Evolutionary conservation across 1,284 basidiomycete genomes (phyloP).

Genomic region (Irpex sp.): DNA sequence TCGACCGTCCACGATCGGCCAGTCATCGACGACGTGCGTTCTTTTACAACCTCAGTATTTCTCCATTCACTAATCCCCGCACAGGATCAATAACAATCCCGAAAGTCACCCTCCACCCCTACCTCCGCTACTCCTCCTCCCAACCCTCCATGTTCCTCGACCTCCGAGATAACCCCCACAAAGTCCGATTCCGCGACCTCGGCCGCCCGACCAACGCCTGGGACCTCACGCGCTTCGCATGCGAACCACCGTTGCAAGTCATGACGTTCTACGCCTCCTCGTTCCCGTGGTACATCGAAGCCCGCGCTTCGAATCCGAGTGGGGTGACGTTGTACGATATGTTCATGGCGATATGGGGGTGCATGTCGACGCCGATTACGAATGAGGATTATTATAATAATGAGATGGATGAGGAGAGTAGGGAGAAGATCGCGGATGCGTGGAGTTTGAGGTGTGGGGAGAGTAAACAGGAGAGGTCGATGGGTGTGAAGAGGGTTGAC

Average conservation of each 20-base stretch:
- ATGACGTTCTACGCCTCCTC: conserved; percentile 48
- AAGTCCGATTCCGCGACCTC: conserved; percentile 39
- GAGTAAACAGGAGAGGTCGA: conserved; percentile 18
- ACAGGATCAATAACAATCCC: conserved; percentile 8
- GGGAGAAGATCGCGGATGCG: conserved; percentile 22
- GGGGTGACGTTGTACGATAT: conserved; percentile 56
- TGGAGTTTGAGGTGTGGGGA: conserved; percentile 21
- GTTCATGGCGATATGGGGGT: conserved; percentile 34
- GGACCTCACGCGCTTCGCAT: conserved; percentile 43
- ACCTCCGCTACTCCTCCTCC: conserved; percentile 30
- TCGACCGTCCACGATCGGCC: conserved; percentile 7
- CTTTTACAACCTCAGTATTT: not conserved
- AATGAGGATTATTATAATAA: conserved; percentile 28
- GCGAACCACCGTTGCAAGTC: conserved; percentile 39
- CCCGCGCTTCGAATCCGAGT: conserved; percentile 36
- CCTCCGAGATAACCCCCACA: conserved; percentile 29
- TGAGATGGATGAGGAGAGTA: conserved; percentile 25
- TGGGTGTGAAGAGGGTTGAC: conserved; percentile 28
- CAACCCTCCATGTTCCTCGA: conserved; percentile 31
- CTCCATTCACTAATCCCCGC: not conserved
- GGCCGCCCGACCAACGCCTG: conserved; percentile 28
- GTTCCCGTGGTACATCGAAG: conserved; percentile 58
- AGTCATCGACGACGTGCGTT: conserved; percentile 5
- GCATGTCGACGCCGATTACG: conserved; percentile 25
- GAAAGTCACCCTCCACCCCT: conserved; percentile 28